Evolutionary conservation across 371 early-diverging fungal species (phyloP), one percentile per base, ranked within the genome.

Genomic region (Mycotypha africana): DNA sequence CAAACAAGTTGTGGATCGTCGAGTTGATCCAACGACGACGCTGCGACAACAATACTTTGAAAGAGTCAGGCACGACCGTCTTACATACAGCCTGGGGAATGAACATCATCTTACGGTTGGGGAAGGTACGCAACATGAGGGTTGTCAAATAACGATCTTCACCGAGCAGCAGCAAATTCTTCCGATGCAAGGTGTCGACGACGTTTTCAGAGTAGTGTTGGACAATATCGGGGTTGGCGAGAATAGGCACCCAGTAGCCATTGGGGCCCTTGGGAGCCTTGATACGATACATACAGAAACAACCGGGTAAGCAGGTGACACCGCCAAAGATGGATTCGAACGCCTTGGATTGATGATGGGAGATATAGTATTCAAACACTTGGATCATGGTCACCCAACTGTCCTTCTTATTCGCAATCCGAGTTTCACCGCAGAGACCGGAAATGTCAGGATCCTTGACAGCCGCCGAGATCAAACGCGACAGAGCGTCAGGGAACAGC

Each of bases 11-110:
- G 55, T 97, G 98, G 42, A 97, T 88, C 0, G 99, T 99, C 3
- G 98, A 97, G 75, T 99, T 99, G 71, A 99, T 99, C 99, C 99
- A 99, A 40, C 99, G 77, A 47, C 99, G 84, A 19, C 99, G 85
- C 70, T 99, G 99, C 14, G 95, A 95, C 25, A 98, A 70, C 34
- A 99, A 78, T 22, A 97, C 93, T 52, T 66, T 78, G 70, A 99
- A 99, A 16, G 80, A 79, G 56, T 91, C 92, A 3, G 99, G 99
- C 2, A 98, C 99, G 16, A 91, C 82, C 0, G 99, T 99, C 58
- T 93, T 89, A 66, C 99, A 99, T 41, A 88, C 84, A 0, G 99
- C 99, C 40, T 86, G 81, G 30, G 99, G 99, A 8, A 98, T 87
- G 80, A 98, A 99, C 60, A 98, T 76, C 85, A 93, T 89, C 67